Percentiles rank a stretch among this genome's conserved stretches.
phyloP scores from a whole-genome alignment of 805 yeast genomes.

The Wickerhamiella kazuoi region DNA sequence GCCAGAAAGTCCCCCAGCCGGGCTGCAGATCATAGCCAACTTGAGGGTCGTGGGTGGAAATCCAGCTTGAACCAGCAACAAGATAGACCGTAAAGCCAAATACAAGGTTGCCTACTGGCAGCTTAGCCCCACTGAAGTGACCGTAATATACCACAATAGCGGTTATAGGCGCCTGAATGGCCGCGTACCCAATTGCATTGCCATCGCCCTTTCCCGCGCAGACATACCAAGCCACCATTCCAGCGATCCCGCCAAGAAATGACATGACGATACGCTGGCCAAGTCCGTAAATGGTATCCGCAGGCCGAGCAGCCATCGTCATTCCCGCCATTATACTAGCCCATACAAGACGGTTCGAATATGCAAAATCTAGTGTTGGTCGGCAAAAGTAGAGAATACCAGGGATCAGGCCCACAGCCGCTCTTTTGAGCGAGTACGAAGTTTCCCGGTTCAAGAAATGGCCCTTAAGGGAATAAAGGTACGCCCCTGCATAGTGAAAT shows the following conservation, averaged over 20 bases:
- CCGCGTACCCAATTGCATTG: slow-evolving; percentile 20
- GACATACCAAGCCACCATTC: slow-evolving; percentile 23
- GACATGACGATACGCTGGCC: slow-evolving; percentile 16
- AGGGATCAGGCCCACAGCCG: slow-evolving; percentile 1
- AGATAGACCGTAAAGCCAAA: slow-evolving; percentile 16
- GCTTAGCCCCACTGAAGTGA: slow-evolving; percentile 16
- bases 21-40: slow-evolving; percentile 11
- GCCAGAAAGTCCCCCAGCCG: slow-evolving; percentile 21
- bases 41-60: slow-evolving; percentile 10
- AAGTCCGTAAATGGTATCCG: slow-evolving; percentile 19
- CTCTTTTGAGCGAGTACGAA: not conserved
- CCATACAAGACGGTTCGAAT: slow-evolving; percentile 17
- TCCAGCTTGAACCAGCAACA: slow-evolving; percentile 21
- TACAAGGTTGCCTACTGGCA: slow-evolving; percentile 18
- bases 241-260: slow-evolving; percentile 18
- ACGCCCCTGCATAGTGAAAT: slow-evolving; percentile 14
- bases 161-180: slow-evolving; percentile 13
- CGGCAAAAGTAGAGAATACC: slow-evolving; percentile 16
- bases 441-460: not conserved
- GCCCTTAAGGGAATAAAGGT: not conserved
- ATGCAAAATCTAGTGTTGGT: slow-evolving; percentile 14
- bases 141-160: slow-evolving; percentile 17
- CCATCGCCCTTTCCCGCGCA: slow-evolving; percentile 16
- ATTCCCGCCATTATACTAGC: slow-evolving; percentile 18
- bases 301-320: slow-evolving; percentile 18